Evolutionary conservation across 768 basidiomycete species (phyloP).

Genomic region (Tubosaeta sp.): DNA sequence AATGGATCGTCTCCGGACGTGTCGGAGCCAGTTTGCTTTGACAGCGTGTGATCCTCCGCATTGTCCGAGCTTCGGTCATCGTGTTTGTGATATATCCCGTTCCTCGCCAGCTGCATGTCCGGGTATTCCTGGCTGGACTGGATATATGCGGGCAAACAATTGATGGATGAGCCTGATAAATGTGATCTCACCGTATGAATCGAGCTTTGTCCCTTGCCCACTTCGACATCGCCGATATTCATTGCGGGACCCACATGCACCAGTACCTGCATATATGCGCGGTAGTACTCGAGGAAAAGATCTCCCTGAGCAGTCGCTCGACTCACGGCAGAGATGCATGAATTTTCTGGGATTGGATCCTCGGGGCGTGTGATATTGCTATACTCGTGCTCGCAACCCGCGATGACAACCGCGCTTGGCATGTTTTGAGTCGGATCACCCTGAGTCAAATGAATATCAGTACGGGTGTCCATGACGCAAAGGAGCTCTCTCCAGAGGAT

Average conservation of each 20-base stretch:
- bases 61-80: not conserved
- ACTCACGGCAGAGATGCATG: constrained; percentile 5
- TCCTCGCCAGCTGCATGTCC: not conserved
- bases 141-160: constrained; percentile 21
- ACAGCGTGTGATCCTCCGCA: no score
- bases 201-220: not conserved
- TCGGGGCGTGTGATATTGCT: not conserved
- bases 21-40: no score
- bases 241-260: not conserved
- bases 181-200: constrained; percentile 4
- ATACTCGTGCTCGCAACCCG: not conserved
- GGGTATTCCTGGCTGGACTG: constrained; percentile 2
- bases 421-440: not conserved
- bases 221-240: not conserved
- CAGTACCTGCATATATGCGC: constrained; percentile 19
- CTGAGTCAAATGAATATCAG: not conserved
- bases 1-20: no score
- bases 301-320: not conserved
- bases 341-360: not conserved
- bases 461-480: constrained; percentile 6
- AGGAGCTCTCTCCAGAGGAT: no score
- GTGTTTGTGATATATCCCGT: not conserved
- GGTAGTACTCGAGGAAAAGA: not conserved
- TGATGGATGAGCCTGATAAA: not conserved
- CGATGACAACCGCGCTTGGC: not conserved